Base-by-base conservation (phyloP, 176 grass and related monocot species). In the Rhynchospora tenuis region DNA sequence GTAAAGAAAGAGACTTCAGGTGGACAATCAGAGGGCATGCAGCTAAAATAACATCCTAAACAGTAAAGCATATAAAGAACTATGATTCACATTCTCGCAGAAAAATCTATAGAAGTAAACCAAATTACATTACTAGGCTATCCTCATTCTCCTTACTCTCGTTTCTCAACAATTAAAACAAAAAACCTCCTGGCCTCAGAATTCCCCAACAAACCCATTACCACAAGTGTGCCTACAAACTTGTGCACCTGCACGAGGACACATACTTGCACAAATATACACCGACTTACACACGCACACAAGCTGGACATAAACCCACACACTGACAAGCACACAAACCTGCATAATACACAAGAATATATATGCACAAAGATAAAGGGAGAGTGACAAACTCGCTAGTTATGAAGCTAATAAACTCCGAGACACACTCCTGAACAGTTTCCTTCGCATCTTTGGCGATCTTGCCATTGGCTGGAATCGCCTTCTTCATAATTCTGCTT, bases 401-500 rank as follows among this genome's bases (percentile, higher is more conserved):
- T 31, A 99, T 85, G 72, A 99, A 99, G 83, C 93, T 96, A 22
- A 99, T 99, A 79, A 99, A 99, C 91, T 99, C 97, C 20, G 97
- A 99, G 77, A 99, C 97, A 80, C 97, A 99, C 93, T 99, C 97
- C 90, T 99, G 97, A 16, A 96, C 83, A 12, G 89, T 99, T 84
- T 99, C 97, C 89, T 99, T 99, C 44, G 93, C 93, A 87, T 99
- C 97, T 83, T 99, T 99, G 46, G 97, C 97, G 82, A 99, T 99
- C 89, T 99, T 99, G 46, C 91, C 93, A 90, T 99, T 99, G 29
- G 97, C 93, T 28, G 97, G 97, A 17, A 99, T 88, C 42, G 93
- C 97, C 91, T 99, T 99, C 88, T 99, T 99, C 97, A 99, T 99
- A 89, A 99, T 96, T 45, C 97, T 90, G 90, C 97, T 99, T 87